Conservation (phyloP, 139 green algal species). For the Microglena sp. region DNA sequence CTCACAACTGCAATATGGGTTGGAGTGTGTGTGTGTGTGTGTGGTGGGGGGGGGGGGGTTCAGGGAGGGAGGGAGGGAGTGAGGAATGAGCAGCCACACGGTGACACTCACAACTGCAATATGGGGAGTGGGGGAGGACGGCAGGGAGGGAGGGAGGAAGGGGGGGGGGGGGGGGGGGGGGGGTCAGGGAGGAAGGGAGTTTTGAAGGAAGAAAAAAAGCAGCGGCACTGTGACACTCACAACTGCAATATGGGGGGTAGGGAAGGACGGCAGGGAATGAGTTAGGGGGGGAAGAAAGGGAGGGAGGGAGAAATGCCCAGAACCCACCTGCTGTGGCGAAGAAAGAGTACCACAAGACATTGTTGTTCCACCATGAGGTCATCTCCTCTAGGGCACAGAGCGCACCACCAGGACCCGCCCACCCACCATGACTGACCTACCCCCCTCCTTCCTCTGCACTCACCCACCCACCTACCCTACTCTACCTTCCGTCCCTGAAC, state of each 20-base stretch:
- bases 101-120: neutral
- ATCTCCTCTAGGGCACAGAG: slow-evolving; percentile 82
- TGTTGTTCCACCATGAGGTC: slow-evolving; percentile 55
- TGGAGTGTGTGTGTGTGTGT: neutral
- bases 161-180: no score
- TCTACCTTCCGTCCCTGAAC: neutral
- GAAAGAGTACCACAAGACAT: slow-evolving; percentile 68
- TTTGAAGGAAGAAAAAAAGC: no score
- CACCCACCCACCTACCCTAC: no score
- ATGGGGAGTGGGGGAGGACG: no score
- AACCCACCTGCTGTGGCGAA: slow-evolving; percentile 67
- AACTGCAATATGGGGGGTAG: neutral
- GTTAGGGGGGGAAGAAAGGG: no score
- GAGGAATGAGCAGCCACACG: neutral
- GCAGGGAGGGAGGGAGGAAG: neutral
- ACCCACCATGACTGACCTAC: no score
- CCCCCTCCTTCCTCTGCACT: no score
- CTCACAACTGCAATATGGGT: neutral
- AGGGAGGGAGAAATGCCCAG: no score
- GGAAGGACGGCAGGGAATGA: no score
- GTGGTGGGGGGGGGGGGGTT: no score
- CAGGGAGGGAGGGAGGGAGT: no score
- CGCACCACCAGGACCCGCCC: slow-evolving; percentile 71
- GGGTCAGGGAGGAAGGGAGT: no score
- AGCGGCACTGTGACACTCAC: neutral